Conservation (phyloP, 257 asterid genomes). For the Solanum lignicaule region DNA sequence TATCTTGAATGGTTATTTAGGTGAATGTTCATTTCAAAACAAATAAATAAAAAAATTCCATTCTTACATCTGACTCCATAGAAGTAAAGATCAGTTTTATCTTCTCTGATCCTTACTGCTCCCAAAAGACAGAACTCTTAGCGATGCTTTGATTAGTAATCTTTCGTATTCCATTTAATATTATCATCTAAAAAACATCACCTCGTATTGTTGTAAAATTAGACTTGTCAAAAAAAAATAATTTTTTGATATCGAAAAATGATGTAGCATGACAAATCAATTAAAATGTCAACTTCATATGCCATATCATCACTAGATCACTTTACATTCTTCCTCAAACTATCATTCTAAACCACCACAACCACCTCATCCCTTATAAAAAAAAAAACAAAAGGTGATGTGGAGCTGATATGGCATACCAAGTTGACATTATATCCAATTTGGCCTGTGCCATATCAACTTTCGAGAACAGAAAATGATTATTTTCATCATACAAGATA, state of each 20-base stretch:
- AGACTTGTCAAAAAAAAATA: background rate
- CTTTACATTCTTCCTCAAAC: background rate
- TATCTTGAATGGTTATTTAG: background rate
- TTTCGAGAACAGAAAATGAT: background rate
- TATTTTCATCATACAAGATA: background rate
- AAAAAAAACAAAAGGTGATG: no score
- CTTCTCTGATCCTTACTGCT: no score
- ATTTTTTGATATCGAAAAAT: background rate
- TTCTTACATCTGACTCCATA: no score
- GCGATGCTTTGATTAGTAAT: background rate
- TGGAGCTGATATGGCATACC: background rate
- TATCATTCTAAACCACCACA: background rate
- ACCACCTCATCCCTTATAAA: background rate
- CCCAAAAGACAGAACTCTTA: no score
- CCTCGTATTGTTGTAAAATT: background rate
- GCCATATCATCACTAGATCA: background rate
- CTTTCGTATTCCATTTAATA: no score
- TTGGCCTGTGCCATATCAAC: background rate
- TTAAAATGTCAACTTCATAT: background rate
- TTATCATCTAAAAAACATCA: no score
- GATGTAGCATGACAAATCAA: background rate
- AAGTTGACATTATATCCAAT: background rate
- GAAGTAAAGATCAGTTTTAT: no score
- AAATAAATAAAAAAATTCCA: fast-evolving
- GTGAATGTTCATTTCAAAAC: background rate